A percentile compares a stretch with the other conserved stretches of the same genome.
Conservation (phyloP, 148 eudicot species). For the Diospyros lotus region DNA sequence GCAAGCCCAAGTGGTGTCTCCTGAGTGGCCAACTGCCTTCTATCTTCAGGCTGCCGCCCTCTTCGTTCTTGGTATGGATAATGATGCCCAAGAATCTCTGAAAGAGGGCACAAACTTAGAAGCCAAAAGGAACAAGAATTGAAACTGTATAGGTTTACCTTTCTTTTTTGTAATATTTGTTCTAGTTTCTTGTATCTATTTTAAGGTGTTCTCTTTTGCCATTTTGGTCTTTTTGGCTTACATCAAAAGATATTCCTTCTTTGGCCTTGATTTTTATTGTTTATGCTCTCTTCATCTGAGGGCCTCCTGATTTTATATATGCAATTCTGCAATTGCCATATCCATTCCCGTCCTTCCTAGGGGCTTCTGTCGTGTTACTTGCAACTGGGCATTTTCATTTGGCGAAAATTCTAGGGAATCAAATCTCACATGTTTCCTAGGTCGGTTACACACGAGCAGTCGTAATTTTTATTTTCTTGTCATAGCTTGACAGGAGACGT, state of each 20-base stretch:
- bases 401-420: too few relatives aligned
- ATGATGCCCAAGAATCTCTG: slow-evolving; percentile 55
- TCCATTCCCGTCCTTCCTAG: too few relatives aligned
- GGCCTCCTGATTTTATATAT: background rate
- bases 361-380: too few relatives aligned
- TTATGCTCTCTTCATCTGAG: slow-evolving; percentile 2
- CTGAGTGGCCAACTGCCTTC: slow-evolving; percentile 58
- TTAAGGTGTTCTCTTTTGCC: background rate
- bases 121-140: slow-evolving; percentile 34
- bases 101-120: slow-evolving; percentile 56
- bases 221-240: slow-evolving; percentile 11
- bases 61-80: slow-evolving; percentile 56
- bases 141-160: slow-evolving; percentile 24
- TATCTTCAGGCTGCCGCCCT: slow-evolving; percentile 58
- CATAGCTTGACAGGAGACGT: too few relatives aligned
- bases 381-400: too few relatives aligned
- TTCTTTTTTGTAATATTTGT: background rate
- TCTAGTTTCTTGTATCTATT: slow-evolving; percentile 9
- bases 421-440: too few relatives aligned
- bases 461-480: too few relatives aligned
- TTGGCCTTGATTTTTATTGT: slow-evolving; percentile 6
- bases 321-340: background rate
- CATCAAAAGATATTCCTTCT: slow-evolving; percentile 11
- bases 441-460: too few relatives aligned
- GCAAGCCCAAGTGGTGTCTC: slow-evolving; percentile 55